Conservation (phyloP, 2,329 filamentous ascomycete species). For the Aspergillus carbonarius region DNA sequence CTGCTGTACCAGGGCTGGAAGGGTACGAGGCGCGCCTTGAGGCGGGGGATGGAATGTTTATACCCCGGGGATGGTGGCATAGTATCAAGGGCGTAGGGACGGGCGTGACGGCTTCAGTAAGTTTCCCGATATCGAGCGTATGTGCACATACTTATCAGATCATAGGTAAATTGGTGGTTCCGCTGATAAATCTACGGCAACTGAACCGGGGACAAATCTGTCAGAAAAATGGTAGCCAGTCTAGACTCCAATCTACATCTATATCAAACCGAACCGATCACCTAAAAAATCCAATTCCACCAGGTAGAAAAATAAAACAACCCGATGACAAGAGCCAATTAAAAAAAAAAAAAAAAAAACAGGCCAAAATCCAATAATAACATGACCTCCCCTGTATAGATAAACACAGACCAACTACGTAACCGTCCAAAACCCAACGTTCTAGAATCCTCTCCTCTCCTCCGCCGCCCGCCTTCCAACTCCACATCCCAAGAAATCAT, state of each 20-base stretch:
- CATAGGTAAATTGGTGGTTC: slow-evolving; percentile 77
- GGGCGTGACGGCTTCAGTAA: slow-evolving; percentile 59
- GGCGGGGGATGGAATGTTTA: slow-evolving; percentile 71
- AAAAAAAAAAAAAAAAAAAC: no score
- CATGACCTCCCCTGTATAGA: background rate
- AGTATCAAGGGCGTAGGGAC: slow-evolving; percentile 66
- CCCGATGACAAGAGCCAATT: no score
- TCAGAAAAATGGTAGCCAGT: background rate
- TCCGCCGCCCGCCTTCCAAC: background rate
- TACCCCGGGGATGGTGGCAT: slow-evolving; percentile 86
- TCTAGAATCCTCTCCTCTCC: slow-evolving; percentile 20
- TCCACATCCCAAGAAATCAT: slow-evolving; percentile 3
- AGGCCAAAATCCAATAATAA: no score
- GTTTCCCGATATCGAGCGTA: slow-evolving; percentile 32
- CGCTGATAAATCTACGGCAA: slow-evolving; percentile 45
- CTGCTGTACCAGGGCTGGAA: slow-evolving; percentile 22
- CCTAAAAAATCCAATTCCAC: no score
- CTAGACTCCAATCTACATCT: background rate
- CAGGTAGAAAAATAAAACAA: no score
- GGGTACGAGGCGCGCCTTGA: slow-evolving; percentile 57
- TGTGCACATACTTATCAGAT: slow-evolving; percentile 3
- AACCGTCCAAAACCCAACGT: slow-evolving; percentile 1
- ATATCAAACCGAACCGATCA: background rate
- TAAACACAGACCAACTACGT: background rate
- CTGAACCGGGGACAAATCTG: background rate